Base-by-base conservation (phyloP, 2,329 filamentous ascomycete species). In the Canariomyces notabilis region DNA sequence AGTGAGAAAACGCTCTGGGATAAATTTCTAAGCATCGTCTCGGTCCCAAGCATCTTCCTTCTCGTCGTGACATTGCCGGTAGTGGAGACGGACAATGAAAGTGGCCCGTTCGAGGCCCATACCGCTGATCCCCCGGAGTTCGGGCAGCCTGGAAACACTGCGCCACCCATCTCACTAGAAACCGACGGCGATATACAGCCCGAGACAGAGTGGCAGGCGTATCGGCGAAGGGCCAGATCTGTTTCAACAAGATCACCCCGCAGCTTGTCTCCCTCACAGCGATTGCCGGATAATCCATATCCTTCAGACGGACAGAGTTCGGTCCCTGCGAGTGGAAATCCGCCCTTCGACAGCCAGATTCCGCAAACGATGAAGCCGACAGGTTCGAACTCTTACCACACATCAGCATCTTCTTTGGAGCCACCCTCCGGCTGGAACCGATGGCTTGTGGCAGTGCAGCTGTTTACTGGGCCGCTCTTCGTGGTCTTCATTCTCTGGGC, bases 31-130 rank as follows among this genome's bases (percentile, higher is more conserved):
- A 91, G 89, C 34, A 59, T 93, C 9, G 75, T 94, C 31, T 90
- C 90, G 6, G 83, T 89, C n/a, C 87, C 90, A 1, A 94, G 86
- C 57, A 89, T 98, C 31, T 87, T 98, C 52, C 69, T 97, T 2
- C 74, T 98, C 4, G 91, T 91, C 1, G 81, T 93, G 37, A 98
- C 93, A 0, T 67, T 98, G 4, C 93, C 94, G 0, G 89, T 98
- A 1, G 87, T 95, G 5, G 91, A 97, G 58, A 78, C 79, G 1
- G 76, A 79, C 34, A 74, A 79, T 16, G 73, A 76, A 11, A 76
- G 80, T 14, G 67, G 72, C 14, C 73, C 76, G 6, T 67, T 71
- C 3, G 67, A 66, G 5, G 71, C 67, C 4, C 59, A 54, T 8
- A 40, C 61, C 6, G 48, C 61, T 8, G 67, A 70, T 19, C 57